Evolutionary conservation across 164 flowering plant species (phyloP), one percentile per base, ranked within the genome.

Genomic region (Dillenia turbinata): DNA sequence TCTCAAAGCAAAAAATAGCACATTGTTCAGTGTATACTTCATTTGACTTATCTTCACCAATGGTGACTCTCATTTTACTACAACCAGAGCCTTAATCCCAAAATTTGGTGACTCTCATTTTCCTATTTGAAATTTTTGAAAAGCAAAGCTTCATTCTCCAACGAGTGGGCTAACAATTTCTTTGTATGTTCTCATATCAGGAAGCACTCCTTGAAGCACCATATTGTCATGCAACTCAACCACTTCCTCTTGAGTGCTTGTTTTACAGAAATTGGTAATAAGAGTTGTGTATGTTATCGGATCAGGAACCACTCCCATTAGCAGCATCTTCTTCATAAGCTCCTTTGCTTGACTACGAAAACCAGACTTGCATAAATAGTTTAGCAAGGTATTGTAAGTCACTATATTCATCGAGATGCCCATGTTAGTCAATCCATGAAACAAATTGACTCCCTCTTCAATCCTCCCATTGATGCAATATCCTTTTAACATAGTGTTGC

Each of bases 141-240:
- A 3, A 26, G 40, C 40, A 2, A 26, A 26, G 40, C 40, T 26
- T 26, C 40, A 26, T 3, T 19, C 60, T n/a, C 19, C 58, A 46
- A 57, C 52, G 59, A 63, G 64, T 24, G 69, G 77, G 50, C 69
- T 54, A 9, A 81, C 78, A 50, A 78, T 51, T 52, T 60, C n/a
- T 24, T 60, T 50, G 56, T 69, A 76, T 43, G 78, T 75, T 26
- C 52, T 60, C 7, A 10, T 19, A 57, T 79, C 78, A 63, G 81
- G 79, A 59, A 52, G 54, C 3, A 79, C 81, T 61, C 85, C 83
- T 3, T 56, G 60, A 24, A 77, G 77, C 53, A 79, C 63, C 83
- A 81, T 68, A 49, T 62, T 62, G 44, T 78, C 85, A 51, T 81
- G 85, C 71, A 81, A 54, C 44, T 68, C 69, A 47, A 77, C 46